These are phyloP conservation scores for Pseudonitzschia delicatissima DNA, from an alignment of 108 stramenopile genomes.

Conservation along the genomic window DNA sequence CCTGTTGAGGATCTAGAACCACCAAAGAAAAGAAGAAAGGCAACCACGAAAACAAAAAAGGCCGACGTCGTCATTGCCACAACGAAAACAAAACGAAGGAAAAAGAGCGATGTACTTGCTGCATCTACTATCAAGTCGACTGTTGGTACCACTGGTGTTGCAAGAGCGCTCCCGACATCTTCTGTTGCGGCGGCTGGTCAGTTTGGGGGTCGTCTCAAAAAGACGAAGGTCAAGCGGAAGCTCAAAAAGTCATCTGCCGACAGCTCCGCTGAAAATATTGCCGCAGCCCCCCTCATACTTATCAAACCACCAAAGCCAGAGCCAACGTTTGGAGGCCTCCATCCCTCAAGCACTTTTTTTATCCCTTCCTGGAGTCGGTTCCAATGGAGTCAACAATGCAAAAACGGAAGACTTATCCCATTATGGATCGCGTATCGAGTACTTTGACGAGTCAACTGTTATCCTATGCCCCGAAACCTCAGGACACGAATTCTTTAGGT, in stretches of 20 bases:
- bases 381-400: conserved; percentile 43
- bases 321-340: conserved; percentile 29
- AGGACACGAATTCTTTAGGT: not conserved
- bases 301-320: conserved; percentile 27
- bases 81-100: not conserved
- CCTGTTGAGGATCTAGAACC: not conserved
- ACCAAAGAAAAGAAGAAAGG: conserved; percentile 31
- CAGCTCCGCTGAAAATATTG: not conserved
- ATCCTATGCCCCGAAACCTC: not conserved
- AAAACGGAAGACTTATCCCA: conserved; percentile 40
- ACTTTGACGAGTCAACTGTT: conserved; percentile 17
- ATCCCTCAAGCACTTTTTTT: conserved; percentile 35
- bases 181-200: conserved; percentile 31
- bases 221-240: conserved; percentile 3
- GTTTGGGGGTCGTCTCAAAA: conserved; percentile 32
- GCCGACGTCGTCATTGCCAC: not conserved
- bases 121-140: not conserved
- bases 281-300: not conserved
- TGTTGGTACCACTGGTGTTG: not conserved
- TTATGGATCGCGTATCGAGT: conserved; percentile 33
- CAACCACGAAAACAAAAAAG: conserved; percentile 9
- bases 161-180: not conserved
- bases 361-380: conserved; percentile 48
- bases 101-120: not conserved
- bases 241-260: conserved; percentile 1